Conservation (phyloP, 257 asterid species). For the Jacaranda mimosifolia region DNA sequence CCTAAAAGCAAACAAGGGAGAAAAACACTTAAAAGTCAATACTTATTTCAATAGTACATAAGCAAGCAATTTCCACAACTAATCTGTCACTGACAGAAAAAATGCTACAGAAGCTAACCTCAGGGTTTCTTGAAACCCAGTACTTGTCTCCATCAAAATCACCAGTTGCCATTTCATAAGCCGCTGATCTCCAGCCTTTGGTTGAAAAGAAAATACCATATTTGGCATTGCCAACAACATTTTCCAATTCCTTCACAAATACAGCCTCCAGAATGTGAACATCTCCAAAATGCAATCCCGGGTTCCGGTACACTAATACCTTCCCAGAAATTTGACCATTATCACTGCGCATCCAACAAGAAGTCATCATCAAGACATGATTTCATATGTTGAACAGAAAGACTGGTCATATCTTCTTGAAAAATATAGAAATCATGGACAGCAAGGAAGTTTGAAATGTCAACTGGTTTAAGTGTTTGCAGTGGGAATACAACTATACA, state of each 20-base stretch:
- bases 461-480: background rate
- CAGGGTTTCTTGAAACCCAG: constrained; percentile 88
- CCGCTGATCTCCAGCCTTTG: constrained; percentile 75
- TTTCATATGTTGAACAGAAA: background rate
- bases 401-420: constrained; percentile 15
- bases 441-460: too few species aligned
- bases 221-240: constrained; percentile 78
- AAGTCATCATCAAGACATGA: constrained; percentile 22
- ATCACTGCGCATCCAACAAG: constrained; percentile 55
- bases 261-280: constrained; percentile 73
- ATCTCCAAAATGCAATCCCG: constrained; percentile 91
- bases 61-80: background rate
- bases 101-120: constrained; percentile 53
- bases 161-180: constrained; percentile 90
- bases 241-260: constrained; percentile 65
- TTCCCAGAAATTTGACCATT: constrained; percentile 80
- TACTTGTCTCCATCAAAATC: constrained; percentile 91
- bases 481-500: background rate
- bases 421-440: too few species aligned
- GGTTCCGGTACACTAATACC: constrained; percentile 85
- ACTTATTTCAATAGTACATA: background rate
- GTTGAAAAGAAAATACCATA: constrained; percentile 87
- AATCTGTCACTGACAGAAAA: background rate
- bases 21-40: background rate
- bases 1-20: constrained; percentile 1